phyloP scores from a whole-genome alignment of 2,329 filamentous ascomycete genomes.

The Nemania diffusa region DNA sequence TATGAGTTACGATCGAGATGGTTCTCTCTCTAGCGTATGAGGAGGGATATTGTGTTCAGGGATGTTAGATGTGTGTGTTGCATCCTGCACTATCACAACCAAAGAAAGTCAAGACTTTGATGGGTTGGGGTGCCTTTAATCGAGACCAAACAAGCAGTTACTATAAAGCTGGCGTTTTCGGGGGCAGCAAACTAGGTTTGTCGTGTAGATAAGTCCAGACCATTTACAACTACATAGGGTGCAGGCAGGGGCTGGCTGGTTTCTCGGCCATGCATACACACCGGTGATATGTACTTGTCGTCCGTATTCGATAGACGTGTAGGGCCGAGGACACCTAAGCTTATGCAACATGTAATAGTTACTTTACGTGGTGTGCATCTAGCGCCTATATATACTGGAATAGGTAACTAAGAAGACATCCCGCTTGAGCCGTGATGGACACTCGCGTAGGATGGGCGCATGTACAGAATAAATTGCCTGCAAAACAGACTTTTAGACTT shows the following conservation, averaged over 20 bases:
- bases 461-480: conserved; percentile 4
- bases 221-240: conserved; percentile 17
- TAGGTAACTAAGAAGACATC: conserved; percentile 1
- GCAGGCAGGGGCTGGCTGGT: conserved; percentile 25
- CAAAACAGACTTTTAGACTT: background rate
- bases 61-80: background rate
- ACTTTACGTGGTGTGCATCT: conserved; percentile 9
- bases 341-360: conserved; percentile 23
- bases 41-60: background rate
- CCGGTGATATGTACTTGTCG: conserved; percentile 11
- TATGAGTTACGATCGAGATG: background rate
- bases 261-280: conserved; percentile 33
- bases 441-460: conserved; percentile 3
- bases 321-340: conserved; percentile 23
- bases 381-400: conserved; percentile 17
- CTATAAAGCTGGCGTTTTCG: background rate
- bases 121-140: background rate
- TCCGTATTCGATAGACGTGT: conserved; percentile 21
- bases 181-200: background rate
- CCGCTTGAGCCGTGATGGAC: conserved; percentile 26
- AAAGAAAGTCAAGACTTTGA: background rate
- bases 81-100: too few relatives aligned
- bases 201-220: conserved; percentile 13
- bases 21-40: background rate
- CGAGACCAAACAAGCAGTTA: background rate